Evolutionary conservation across 176 grass and related monocot species (phyloP).

Genomic region (Typha latifolia): DNA sequence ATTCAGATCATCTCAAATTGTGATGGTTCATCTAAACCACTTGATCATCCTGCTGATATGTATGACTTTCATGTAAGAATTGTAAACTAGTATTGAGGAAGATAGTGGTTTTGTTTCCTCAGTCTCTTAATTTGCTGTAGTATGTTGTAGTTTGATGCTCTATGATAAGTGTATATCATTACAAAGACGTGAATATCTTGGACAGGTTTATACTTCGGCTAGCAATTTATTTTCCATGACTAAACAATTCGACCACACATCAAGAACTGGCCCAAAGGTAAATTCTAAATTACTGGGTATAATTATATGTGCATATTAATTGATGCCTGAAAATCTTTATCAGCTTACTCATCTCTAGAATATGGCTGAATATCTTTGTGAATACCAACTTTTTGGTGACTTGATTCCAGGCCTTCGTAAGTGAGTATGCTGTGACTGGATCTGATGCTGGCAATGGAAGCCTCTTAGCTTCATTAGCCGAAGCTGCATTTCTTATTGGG

Average conservation of each 20-base stretch:
- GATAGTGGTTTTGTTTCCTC: background rate
- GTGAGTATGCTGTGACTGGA: constrained; percentile 64
- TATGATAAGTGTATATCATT: background rate
- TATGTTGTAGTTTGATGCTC: too few species aligned
- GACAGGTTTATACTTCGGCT: constrained; percentile 72
- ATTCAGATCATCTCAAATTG: constrained; percentile 90
- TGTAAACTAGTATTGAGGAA: background rate
- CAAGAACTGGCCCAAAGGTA: constrained; percentile 79
- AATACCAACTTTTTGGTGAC: constrained; percentile 6
- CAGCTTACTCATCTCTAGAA: background rate
- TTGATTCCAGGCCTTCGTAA: constrained; percentile 68
- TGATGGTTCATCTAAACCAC: constrained; percentile 50
- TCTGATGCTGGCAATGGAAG: constrained; percentile 59
- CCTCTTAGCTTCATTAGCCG: constrained; percentile 68
- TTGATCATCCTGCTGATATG: constrained; percentile 88
- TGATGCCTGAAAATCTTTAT: background rate
- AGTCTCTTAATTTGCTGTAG: too few species aligned
- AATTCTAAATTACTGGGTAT: constrained; percentile 6
- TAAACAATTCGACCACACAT: constrained; percentile 47
- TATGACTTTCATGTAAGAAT: constrained; percentile 79
- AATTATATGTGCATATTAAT: background rate
- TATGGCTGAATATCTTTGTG: background rate
- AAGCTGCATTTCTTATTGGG: constrained; percentile 79
- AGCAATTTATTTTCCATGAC: constrained; percentile 60
- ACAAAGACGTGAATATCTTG: constrained; percentile 13